These are phyloP conservation scores for Prunus armeniaca DNA, from an alignment of 306 rosid species.

Conservation along the genomic window DNA sequence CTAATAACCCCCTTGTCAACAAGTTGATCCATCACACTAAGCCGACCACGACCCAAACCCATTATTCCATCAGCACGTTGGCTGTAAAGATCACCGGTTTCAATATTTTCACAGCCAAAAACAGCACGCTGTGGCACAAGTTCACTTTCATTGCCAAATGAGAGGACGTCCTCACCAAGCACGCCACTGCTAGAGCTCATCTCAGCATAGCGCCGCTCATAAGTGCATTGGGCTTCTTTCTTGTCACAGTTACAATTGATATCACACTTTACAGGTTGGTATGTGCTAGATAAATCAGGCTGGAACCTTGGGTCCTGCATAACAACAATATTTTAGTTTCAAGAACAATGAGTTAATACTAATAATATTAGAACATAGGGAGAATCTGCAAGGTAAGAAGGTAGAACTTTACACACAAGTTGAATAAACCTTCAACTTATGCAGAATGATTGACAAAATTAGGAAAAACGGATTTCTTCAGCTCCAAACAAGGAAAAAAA, in stretches of 20 bases:
- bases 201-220: conserved; percentile 54
- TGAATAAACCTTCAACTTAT: not conserved
- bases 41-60: conserved; percentile 51
- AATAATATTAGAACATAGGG: not conserved
- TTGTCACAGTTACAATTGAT: conserved; percentile 40
- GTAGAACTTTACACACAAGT: not conserved
- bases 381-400: not conserved
- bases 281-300: conserved; percentile 38
- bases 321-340: not conserved
- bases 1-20: conserved; percentile 44
- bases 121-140: conserved; percentile 51
- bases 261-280: conserved; percentile 45
- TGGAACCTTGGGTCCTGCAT: conserved; percentile 50
- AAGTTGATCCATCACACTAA: conserved; percentile 58
- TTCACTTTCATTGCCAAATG: conserved; percentile 47
- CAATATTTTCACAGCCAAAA: conserved; percentile 51
- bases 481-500: not conserved
- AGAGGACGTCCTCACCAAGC: conserved; percentile 43
- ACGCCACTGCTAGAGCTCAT: conserved; percentile 55
- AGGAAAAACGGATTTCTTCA: not conserved
- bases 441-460: not conserved
- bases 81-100: conserved; percentile 53
- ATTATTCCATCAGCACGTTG: conserved; percentile 58
- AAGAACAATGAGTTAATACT: not conserved
- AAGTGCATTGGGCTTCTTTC: conserved; percentile 40